Conservation (phyloP, 805 yeast genomes). For the Pichia nakasei region DNA sequence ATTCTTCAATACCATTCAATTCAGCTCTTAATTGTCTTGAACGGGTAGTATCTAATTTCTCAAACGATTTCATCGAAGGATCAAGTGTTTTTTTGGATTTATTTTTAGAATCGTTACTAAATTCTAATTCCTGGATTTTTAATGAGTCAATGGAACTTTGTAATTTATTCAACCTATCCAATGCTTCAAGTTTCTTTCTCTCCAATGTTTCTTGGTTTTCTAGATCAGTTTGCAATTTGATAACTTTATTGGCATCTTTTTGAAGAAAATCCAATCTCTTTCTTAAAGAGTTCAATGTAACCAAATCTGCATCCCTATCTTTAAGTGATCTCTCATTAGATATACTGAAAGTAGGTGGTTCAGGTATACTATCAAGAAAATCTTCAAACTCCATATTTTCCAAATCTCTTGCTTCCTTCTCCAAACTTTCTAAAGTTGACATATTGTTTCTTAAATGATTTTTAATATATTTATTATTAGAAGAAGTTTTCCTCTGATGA, state of each 20-base stretch:
- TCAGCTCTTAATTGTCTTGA: slow-evolving; percentile 17
- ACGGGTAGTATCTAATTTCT: slow-evolving; percentile 11
- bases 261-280: slow-evolving; percentile 54
- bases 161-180: slow-evolving; percentile 63
- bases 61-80: slow-evolving; percentile 14
- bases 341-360: slow-evolving; percentile 2
- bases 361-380: slow-evolving; percentile 13
- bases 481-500: not conserved
- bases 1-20: slow-evolving; percentile 18
- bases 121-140: slow-evolving; percentile 14
- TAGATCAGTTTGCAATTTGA: slow-evolving; percentile 48
- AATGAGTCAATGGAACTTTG: slow-evolving; percentile 33
- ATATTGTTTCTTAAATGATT: slow-evolving; percentile 3
- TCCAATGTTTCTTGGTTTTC: slow-evolving; percentile 45
- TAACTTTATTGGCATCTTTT: slow-evolving; percentile 65
- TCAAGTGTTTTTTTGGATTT: slow-evolving; percentile 19
- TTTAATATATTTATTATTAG: slow-evolving; percentile 1
- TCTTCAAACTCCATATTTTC: slow-evolving; percentile 80
- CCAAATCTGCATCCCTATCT: slow-evolving; percentile 40
- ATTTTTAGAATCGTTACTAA: not conserved
- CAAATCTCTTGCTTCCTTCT: slow-evolving; percentile 73
- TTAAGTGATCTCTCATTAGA: slow-evolving; percentile 1
- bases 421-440: slow-evolving; percentile 32
- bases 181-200: slow-evolving; percentile 54
- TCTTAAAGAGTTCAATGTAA: slow-evolving; percentile 46